Base-by-base conservation (phyloP, 352 stramenopile genomes). In the Phytophthora constricta region DNA sequence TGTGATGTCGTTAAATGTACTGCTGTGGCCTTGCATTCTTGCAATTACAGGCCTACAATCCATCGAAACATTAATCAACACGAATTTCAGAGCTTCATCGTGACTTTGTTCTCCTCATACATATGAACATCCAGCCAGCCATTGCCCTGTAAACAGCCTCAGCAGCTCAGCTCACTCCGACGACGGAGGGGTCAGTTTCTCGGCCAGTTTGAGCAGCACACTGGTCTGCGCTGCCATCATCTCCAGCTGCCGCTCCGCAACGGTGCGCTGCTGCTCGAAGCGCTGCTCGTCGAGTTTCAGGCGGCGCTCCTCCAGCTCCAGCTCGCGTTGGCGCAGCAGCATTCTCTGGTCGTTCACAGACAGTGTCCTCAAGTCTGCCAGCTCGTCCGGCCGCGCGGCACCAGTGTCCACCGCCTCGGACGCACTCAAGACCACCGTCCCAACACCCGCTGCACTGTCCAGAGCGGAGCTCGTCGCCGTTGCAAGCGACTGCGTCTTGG, bases 141-240 rank as follows among this genome's bases (percentile, higher is more conserved):
- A n/a, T n/a, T n/a, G n/a, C n/a, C n/a, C n/a, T n/a, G n/a, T n/a
- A n/a, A n/a, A n/a, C n/a, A n/a, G n/a, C n/a, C n/a, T n/a, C n/a
- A n/a, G n/a, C n/a, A n/a, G n/a, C n/a, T n/a, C n/a, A n/a, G n/a
- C n/a, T n/a, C n/a, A n/a, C n/a, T n/a, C n/a, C 43, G 25, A 28
- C 11, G 45, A 31, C 26, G 58, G 34, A 4, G 14, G n/a, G 11
- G 57, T 13, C 43, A 74, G 31, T 14, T 74, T 74, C 16, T 70
- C 66, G 2, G 54, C 66, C 33, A 74, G 20, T 49, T 67, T 70
- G 19, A 70, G 66, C 62, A 74, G 34, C 13, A 74, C 48, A n/a
- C 60, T 59, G 11, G 66, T 74, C 49, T 74, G 66, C 11, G 66
- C 61, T 2, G 60, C 55, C 54, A 74, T 70, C 66, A 74, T 74